phyloP scores from a whole-genome alignment of 75 land plant species.

The Pseudotsuga menziesii region DNA sequence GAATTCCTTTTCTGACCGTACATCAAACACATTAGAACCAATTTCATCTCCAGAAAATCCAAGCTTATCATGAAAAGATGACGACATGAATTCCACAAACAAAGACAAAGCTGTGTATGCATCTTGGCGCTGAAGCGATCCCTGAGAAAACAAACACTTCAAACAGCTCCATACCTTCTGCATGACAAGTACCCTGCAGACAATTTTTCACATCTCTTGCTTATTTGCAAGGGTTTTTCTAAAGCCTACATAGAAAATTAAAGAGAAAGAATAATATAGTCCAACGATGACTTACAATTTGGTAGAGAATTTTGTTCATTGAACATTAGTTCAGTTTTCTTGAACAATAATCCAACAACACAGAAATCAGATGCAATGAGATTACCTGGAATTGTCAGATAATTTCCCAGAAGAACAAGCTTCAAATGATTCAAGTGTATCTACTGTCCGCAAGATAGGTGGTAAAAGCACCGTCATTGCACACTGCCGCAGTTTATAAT shows the following conservation, averaged over 20 bases:
- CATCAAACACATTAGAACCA: constrained; percentile 22
- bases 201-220: neutral
- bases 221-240: neutral
- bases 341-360: neutral
- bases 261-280: neutral
- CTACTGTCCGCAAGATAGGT: constrained; percentile 46
- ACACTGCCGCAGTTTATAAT: constrained; percentile 44
- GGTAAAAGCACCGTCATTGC: constrained; percentile 63
- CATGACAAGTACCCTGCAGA: constrained; percentile 39
- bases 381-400: constrained; percentile 33
- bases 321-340: neutral
- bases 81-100: constrained; percentile 39
- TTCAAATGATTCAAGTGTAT: constrained; percentile 12
- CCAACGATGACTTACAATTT: neutral
- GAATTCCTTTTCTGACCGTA: constrained; percentile 48
- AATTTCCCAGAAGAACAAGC: constrained; percentile 9
- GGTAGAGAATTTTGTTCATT: constrained; percentile 1
- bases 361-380: constrained; percentile 1
- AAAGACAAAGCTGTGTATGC: constrained; percentile 56
- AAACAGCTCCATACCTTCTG: constrained; percentile 71
- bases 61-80: neutral
- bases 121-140: constrained; percentile 59
- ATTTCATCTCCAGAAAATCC: constrained; percentile 15
- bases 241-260: neutral
- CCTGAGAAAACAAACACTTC: constrained; percentile 51